phyloP scores from a whole-genome alignment of 169 alveolate genomes.

The Cryptosporidium andersoni region DNA sequence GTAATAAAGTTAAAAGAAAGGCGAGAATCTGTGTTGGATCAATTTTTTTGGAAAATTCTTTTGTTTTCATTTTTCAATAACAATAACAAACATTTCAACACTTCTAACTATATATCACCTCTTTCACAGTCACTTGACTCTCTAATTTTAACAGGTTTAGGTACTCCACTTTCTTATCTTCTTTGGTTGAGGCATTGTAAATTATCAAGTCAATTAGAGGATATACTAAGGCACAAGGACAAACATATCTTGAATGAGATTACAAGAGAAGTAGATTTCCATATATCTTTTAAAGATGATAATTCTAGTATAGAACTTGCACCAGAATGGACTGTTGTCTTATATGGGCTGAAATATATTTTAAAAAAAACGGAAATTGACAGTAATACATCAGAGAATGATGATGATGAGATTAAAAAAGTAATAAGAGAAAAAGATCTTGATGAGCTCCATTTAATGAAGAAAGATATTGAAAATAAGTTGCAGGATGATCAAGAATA shows the following conservation, averaged over 20 bases:
- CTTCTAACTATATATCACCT: not conserved
- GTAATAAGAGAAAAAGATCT: constrained; percentile 23
- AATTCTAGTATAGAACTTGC: constrained; percentile 3
- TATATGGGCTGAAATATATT: constrained; percentile 19
- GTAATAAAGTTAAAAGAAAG: constrained; percentile 44
- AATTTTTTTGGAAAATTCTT: constrained; percentile 39
- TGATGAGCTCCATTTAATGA: constrained; percentile 6
- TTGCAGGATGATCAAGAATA: constrained; percentile 24
- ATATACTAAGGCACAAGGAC: not conserved
- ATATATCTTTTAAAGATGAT: not conserved
- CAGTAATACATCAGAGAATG: not conserved
- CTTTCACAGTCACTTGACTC: constrained; percentile 14
- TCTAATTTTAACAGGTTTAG: constrained; percentile 24
- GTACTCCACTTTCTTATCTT: constrained; percentile 23
- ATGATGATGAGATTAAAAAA: constrained; percentile 12
- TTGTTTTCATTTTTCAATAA: constrained; percentile 8
- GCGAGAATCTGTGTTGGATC: constrained; percentile 37
- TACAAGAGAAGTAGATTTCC: not conserved
- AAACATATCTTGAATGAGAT: not conserved
- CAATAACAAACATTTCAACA: not conserved
- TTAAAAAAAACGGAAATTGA: constrained; percentile 3
- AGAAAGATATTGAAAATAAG: not conserved
- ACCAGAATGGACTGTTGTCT: constrained; percentile 47
- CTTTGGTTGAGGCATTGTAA: constrained; percentile 1
- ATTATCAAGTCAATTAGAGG: not conserved